phyloP scores from a whole-genome alignment of 2,329 filamentous ascomycete species.

The Colletotrichum sp. region DNA sequence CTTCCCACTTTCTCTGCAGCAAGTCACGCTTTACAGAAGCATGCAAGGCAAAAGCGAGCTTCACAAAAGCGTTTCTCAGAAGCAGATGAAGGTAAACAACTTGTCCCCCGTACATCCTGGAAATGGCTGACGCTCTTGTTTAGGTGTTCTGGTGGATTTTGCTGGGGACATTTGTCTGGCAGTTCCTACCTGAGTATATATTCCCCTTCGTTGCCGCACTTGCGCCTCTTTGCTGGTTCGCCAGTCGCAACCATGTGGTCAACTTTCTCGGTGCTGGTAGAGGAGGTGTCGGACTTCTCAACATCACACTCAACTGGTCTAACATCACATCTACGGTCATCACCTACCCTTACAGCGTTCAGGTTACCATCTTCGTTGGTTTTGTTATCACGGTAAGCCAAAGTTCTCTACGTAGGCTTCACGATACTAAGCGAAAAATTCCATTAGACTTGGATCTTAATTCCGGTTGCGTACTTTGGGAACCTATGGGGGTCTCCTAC shows the following conservation, averaged over 20 bases:
- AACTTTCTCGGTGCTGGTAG: conserved; percentile 67
- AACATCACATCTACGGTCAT: conserved; percentile 61
- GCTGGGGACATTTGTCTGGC: conserved; percentile 60
- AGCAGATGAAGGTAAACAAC: not conserved
- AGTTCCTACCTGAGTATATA: conserved; percentile 65
- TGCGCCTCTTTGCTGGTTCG: conserved; percentile 69
- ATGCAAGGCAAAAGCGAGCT: conserved; percentile 17
- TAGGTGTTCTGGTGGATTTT: conserved; percentile 61
- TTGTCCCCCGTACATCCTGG: no score
- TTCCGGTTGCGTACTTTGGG: conserved; percentile 65
- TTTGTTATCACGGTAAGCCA: conserved; percentile 45
- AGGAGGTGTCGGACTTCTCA: conserved; percentile 67
- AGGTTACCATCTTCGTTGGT: conserved; percentile 58
- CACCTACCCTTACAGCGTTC: conserved; percentile 60
- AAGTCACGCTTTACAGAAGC: conserved; percentile 15
- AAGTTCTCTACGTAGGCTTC: not conserved
- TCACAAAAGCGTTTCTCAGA: not conserved
- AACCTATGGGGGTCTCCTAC: conserved; percentile 49
- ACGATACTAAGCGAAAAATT: conserved; percentile 22
- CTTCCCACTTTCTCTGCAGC: conserved; percentile 9
- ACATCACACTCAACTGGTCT: conserved; percentile 65
- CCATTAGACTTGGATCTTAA: conserved; percentile 58
- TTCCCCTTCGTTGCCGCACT: conserved; percentile 66
- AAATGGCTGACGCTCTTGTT: conserved; percentile 30
- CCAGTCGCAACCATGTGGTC: conserved; percentile 59